A percentile compares a stretch with the other conserved stretches of the same genome.
phyloP scores from a whole-genome alignment of 164 flowering plant species.

The Kalanchoe fedtschenkoi region DNA sequence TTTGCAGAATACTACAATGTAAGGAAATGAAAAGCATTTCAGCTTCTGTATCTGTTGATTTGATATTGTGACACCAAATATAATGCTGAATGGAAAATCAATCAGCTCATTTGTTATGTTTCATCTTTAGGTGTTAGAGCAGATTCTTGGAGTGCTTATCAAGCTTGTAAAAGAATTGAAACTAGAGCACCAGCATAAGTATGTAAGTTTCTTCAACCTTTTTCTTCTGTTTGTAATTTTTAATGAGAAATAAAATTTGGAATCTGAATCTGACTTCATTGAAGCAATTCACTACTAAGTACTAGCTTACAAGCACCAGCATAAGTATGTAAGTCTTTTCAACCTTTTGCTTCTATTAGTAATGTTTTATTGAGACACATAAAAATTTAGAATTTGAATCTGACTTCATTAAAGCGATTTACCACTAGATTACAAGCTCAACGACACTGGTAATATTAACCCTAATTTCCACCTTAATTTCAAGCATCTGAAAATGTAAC shows the following conservation, averaged over 20 bases:
- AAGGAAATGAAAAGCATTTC: constrained; percentile 10
- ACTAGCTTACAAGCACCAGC: no score
- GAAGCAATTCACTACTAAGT: no score
- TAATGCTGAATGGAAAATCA: neutral
- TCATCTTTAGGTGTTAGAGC: constrained; percentile 75
- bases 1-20: constrained; percentile 93
- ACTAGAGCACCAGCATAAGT: constrained; percentile 87
- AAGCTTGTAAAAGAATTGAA: constrained; percentile 97
- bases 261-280: neutral
- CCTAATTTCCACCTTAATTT: no score
- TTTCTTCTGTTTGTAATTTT: constrained; percentile 1
- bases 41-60: neutral
- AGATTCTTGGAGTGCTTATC: constrained; percentile 84
- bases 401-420: neutral
- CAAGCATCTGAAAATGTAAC: no score
- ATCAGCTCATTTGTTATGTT: neutral
- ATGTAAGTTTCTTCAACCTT: constrained; percentile 39
- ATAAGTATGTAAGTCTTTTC: constrained; percentile 61
- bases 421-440: neutral
- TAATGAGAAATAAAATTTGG: neutral
- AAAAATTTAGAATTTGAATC: neutral
- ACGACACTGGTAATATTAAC: neutral
- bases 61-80: neutral
- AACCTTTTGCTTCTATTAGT: constrained; percentile 2
- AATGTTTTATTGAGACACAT: constrained; percentile 2